These are phyloP conservation scores for Voacanga thouarsii DNA, from an alignment of 257 asterid genomes.

Conservation along the genomic window DNA sequence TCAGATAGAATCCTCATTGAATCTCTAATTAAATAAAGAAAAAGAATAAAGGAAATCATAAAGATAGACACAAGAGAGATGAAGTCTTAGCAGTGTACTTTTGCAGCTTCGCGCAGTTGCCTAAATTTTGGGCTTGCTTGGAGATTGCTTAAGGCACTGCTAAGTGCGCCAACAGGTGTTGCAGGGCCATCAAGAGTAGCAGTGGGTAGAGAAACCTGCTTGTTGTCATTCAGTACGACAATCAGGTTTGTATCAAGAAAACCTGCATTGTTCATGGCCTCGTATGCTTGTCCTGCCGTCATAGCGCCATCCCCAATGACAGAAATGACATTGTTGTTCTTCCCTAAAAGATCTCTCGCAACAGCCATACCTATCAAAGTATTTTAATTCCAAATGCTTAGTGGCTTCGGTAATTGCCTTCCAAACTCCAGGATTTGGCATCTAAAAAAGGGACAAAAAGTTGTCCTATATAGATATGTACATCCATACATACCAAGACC, in stretches of 20 bases:
- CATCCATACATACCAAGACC: slow-evolving; percentile 53
- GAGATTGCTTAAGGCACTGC: slow-evolving; percentile 50
- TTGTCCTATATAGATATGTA: neutral
- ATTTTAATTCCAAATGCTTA: neutral
- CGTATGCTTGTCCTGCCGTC: slow-evolving; percentile 89
- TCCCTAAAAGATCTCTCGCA: slow-evolving; percentile 67
- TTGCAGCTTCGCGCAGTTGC: slow-evolving; percentile 75
- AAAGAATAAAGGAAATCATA: neutral
- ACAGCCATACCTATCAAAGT: slow-evolving; percentile 66
- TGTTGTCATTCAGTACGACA: slow-evolving; percentile 62
- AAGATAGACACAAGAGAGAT: neutral
- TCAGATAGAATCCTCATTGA: neutral
- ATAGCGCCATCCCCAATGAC: slow-evolving; percentile 80
- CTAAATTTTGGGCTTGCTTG: slow-evolving; percentile 47
- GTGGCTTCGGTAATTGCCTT: neutral
- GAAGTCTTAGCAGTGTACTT: slow-evolving; percentile 30
- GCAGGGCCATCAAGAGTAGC: slow-evolving; percentile 78
- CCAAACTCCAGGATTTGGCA: neutral
- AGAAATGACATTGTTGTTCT: slow-evolving; percentile 56
- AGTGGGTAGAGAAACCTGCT: slow-evolving; percentile 73
- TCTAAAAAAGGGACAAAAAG: neutral
- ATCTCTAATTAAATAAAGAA: neutral
- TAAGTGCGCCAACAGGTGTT: slow-evolving; percentile 69
- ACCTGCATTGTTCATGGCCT: slow-evolving; percentile 86
- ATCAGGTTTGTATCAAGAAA: slow-evolving; percentile 66